phyloP scores from a whole-genome alignment of 2,329 filamentous ascomycete genomes.

The Xylaria sp. region DNA sequence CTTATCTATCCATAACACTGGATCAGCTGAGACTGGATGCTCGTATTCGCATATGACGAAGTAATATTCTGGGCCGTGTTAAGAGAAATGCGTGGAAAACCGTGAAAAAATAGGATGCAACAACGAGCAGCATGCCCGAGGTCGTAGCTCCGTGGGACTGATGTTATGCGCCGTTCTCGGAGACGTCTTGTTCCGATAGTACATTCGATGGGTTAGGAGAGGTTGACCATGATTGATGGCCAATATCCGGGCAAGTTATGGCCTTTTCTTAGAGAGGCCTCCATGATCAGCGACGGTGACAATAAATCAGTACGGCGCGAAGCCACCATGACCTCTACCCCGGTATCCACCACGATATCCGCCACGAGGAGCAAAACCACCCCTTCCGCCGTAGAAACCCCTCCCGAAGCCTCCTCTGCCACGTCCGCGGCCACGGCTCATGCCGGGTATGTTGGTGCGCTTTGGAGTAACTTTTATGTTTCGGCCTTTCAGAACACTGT shows the following conservation, averaged over 20 bases:
- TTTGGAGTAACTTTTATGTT: constrained; percentile 96
- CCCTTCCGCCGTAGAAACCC: constrained; percentile 64
- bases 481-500: constrained; percentile 93
- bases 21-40: constrained; percentile 19
- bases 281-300: not conserved
- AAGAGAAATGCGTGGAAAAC: constrained; percentile 17
- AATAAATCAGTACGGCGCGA: constrained; percentile 67
- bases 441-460: constrained; percentile 94
- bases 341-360: constrained; percentile 71
- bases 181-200: constrained; percentile 32
- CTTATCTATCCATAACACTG: constrained; percentile 21
- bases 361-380: constrained; percentile 61
- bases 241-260: constrained; percentile 11
- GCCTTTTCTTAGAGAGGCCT: constrained; percentile 6
- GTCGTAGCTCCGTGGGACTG: constrained; percentile 5
- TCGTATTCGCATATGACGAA: constrained; percentile 29
- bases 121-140: constrained; percentile 18
- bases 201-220: constrained; percentile 23
- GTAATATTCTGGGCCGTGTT: constrained; percentile 21
- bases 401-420: constrained; percentile 63
- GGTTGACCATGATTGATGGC: constrained; percentile 16
- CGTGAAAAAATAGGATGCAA: constrained; percentile 28
- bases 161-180: constrained; percentile 23
- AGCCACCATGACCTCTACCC: constrained; percentile 69
- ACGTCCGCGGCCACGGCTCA: constrained; percentile 80